phyloP scores from a whole-genome alignment of 1,139 yeast species.

The Geotrichum histeridarum region DNA sequence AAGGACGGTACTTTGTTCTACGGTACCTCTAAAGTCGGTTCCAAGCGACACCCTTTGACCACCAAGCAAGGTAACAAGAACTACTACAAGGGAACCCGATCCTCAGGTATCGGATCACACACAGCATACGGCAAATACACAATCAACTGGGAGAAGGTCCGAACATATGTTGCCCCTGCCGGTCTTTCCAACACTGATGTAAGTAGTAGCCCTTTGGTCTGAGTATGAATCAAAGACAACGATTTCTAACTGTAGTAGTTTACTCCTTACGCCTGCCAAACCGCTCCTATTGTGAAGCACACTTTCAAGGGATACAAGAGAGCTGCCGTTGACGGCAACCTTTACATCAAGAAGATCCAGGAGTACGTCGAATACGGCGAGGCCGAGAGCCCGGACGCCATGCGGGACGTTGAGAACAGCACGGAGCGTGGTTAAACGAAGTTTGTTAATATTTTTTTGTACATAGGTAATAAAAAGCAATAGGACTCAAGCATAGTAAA shows the following conservation, averaged over 20 bases:
- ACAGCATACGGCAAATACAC: conserved; percentile 69
- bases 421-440: conserved; percentile 35
- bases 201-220: conserved; percentile 14
- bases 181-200: conserved; percentile 36
- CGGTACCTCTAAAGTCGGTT: conserved; percentile 70
- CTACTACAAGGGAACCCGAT: conserved; percentile 92
- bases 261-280: conserved; percentile 70
- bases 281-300: conserved; percentile 66
- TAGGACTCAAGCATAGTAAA: conserved; percentile 42
- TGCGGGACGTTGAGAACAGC: conserved; percentile 28
- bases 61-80: conserved; percentile 93
- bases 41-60: conserved; percentile 78
- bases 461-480: background rate
- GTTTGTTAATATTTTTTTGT: background rate
- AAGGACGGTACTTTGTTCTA: conserved; percentile 81
- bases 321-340: conserved; percentile 69
- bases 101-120: conserved; percentile 84
- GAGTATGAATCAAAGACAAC: background rate
- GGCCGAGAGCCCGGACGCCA: conserved; percentile 31
- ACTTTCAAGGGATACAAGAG: conserved; percentile 62
- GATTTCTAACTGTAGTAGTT: conserved; percentile 40
- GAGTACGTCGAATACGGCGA: conserved; percentile 74
- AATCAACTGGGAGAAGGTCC: conserved; percentile 77
- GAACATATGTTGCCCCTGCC: conserved; percentile 84
- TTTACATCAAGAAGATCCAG: conserved; percentile 65